These are phyloP conservation scores for Acephala macrosclerotiorum DNA, from an alignment of 2,329 filamentous ascomycete species.

Conservation along the genomic window DNA sequence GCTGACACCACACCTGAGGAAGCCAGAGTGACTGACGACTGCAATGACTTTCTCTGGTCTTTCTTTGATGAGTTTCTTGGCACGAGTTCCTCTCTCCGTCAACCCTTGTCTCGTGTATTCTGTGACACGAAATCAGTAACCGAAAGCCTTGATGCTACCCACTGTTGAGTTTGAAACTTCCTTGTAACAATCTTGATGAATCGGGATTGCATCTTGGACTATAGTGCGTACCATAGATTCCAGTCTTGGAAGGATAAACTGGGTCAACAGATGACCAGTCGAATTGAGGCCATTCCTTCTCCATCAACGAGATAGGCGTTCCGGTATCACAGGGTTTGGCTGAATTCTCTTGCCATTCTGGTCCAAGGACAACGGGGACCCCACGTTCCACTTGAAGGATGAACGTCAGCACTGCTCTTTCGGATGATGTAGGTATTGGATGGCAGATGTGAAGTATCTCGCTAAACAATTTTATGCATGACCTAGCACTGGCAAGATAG, in stretches of 20 bases:
- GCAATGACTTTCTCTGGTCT: slow-evolving; percentile 45
- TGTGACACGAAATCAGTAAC: background rate
- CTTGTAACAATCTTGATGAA: background rate
- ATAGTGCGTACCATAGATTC: slow-evolving; percentile 37
- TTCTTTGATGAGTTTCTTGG: slow-evolving; percentile 39
- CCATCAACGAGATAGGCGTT: slow-evolving; percentile 36
- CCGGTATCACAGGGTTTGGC: slow-evolving; percentile 43
- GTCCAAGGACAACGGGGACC: slow-evolving; percentile 38
- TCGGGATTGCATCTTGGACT: background rate
- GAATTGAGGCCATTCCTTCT: slow-evolving; percentile 43
- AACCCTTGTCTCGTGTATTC: slow-evolving; percentile 33
- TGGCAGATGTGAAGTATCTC: no score
- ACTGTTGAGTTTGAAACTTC: slow-evolving; percentile 12
- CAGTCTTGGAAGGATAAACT: slow-evolving; percentile 40
- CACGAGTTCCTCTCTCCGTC: slow-evolving; percentile 36
- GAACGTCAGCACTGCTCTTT: background rate
- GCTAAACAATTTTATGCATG: no score
- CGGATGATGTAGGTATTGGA: background rate
- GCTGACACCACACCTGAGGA: slow-evolving; percentile 39
- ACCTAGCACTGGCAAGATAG: no score
- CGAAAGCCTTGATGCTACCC: background rate
- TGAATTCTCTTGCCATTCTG: slow-evolving; percentile 45
- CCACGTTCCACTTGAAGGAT: slow-evolving; percentile 32
- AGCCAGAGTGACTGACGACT: slow-evolving; percentile 43
- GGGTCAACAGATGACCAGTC: slow-evolving; percentile 44